A percentile compares a stretch with the other conserved stretches of the same genome.
Evolutionary conservation across 2,329 filamentous ascomycete genomes (phyloP).

Genomic region (Cadophora sp.): DNA sequence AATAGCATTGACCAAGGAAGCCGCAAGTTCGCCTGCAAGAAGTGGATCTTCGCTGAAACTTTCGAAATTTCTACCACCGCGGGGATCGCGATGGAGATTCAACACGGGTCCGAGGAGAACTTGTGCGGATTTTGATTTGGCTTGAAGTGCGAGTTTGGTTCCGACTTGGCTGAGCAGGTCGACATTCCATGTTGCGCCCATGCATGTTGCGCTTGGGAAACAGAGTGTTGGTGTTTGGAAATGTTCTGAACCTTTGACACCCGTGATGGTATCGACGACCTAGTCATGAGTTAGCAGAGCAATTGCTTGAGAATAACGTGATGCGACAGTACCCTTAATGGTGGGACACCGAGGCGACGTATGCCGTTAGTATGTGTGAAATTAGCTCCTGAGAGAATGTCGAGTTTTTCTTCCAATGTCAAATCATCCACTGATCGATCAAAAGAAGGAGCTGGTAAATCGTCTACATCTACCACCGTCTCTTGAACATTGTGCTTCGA

Average conservation of each 20-base stretch:
- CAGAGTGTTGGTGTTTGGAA: conserved; percentile 28
- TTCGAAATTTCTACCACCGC: conserved; percentile 55
- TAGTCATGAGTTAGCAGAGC: not conserved
- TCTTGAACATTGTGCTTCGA: not conserved
- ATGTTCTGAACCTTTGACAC: conserved; percentile 23
- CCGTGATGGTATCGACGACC: conserved; percentile 26
- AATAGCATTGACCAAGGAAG: conserved; percentile 50
- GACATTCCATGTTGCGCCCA: conserved; percentile 43
- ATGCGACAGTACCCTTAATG: not conserved
- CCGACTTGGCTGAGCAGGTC: conserved; percentile 39
- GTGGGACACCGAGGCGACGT: conserved; percentile 9
- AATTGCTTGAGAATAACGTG: not conserved
- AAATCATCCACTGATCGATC: not conserved
- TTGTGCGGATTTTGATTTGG: conserved; percentile 71
- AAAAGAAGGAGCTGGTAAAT: not conserved
- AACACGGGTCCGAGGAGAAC: conserved; percentile 71
- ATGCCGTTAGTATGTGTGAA: conserved; percentile 4
- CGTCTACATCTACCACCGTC: not conserved
- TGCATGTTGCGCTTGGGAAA: conserved; percentile 42
- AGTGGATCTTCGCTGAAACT: conserved; percentile 55
- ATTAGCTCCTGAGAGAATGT: conserved; percentile 4
- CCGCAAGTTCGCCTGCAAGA: conserved; percentile 50
- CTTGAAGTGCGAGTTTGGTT: conserved; percentile 49
- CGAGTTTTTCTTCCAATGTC: conserved; percentile 3
- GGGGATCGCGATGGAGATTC: conserved; percentile 43